These are phyloP conservation scores for Iris macrosiphon DNA, from an alignment of 106 monocot species.

Conservation along the genomic window DNA sequence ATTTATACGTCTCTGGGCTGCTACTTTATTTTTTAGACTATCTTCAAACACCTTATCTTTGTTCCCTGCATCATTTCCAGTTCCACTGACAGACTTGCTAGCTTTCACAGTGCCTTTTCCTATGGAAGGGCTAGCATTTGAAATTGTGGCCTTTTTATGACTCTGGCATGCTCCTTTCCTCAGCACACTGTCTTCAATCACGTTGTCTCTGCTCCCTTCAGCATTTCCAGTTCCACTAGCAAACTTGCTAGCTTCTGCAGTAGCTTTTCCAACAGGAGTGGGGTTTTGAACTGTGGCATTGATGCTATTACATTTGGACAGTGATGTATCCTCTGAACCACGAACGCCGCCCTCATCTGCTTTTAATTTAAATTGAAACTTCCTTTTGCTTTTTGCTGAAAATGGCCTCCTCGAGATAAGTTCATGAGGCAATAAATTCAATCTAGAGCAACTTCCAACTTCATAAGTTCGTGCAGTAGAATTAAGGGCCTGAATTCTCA, in stretches of 20 bases:
- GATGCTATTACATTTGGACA: conserved; percentile 19
- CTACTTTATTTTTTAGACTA: conserved; percentile 16
- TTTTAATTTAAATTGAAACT: conserved; percentile 11
- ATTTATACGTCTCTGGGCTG: conserved; percentile 21
- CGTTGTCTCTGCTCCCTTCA: conserved; percentile 3
- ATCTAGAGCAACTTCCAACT: conserved; percentile 5
- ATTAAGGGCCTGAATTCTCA: conserved; percentile 7
- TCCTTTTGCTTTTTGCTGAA: conserved; percentile 19
- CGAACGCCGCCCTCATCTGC: conserved; percentile 12
- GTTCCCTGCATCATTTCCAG: conserved; percentile 1
- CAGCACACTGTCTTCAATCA: conserved; percentile 7
- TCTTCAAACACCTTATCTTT: conserved; percentile 8
- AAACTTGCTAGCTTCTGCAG: conserved; percentile 3
- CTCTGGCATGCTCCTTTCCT: conserved; percentile 23
- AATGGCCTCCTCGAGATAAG: conserved; percentile 15
- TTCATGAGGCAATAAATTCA: conserved; percentile 15
- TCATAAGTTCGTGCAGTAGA: background rate
- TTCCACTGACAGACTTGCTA: background rate
- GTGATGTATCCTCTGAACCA: conserved; percentile 8
- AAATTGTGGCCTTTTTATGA: conserved; percentile 9
- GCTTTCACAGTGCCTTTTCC: conserved; percentile 10
- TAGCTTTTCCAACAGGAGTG: conserved; percentile 4
- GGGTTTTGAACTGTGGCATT: conserved; percentile 10
- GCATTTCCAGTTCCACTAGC: background rate
- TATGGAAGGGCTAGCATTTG: background rate